Base-by-base conservation (phyloP, 306 rosid species). In the Quercus engelmannii region DNA sequence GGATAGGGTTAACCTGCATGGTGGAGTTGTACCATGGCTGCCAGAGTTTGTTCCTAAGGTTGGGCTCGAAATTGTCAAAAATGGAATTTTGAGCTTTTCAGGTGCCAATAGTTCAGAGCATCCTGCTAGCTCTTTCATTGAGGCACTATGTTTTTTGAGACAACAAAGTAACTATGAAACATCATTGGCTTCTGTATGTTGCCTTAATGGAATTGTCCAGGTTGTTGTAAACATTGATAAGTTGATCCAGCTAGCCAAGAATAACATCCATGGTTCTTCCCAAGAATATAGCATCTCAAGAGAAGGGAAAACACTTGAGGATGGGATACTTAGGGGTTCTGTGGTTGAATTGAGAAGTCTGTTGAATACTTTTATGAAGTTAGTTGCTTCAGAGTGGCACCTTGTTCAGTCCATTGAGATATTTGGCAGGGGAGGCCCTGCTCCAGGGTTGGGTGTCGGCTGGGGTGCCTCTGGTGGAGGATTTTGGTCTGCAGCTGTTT, bases 401-500 rank as follows among this genome's bases (percentile, higher is more conserved):
- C 30, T 5, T 52, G 70, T 88, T 83, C 93, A 86, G 79, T 87
- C 93, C 38, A 82, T 88, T 77, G 98, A 93, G 86, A 86, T 79
- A 54, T 95, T 95, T 70, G 98, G 97, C 79, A 85, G 97, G 82
- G 99, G 99, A 6, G 99, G 99, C 61, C 98, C 97, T 8, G 93
- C 93, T 85, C 98, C 99, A 13, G 99, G 99, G 46, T 91, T 81
- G 55, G 99, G 99, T 81, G 79, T 86, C 83, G 99, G 99, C 71
- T 95, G 99, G 99, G 99, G 97, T 77, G 94, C 89, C 52, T 82
- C 88, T 74, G 89, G 90, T 74, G 97, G 98, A 80, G 99, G 98
- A 77, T 91, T 79, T 86, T 95, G 99, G 99, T 95, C 99, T 49
- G 78, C 57, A 58, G 38, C 76, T 76, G 87, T 91, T 86, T 82